phyloP scores from a whole-genome alignment of 2,329 filamentous ascomycete species.

The Coleophoma eucalyptorum region DNA sequence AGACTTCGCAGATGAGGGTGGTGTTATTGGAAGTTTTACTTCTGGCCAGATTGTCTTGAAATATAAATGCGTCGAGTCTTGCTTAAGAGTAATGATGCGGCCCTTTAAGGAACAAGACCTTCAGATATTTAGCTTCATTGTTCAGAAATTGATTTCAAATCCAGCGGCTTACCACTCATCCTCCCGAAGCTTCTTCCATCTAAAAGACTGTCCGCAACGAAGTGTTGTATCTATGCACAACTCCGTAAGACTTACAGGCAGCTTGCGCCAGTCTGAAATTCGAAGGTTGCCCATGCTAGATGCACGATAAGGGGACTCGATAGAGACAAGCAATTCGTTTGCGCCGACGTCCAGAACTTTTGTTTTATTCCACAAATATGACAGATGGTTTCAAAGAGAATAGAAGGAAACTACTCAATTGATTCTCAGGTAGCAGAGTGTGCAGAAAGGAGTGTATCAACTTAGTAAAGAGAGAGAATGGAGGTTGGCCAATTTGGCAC shows the following conservation, averaged over 20 bases:
- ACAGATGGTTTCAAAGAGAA: too few species aligned
- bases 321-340: neutral
- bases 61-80: slow-evolving; percentile 74
- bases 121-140: slow-evolving; percentile 15
- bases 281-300: slow-evolving; percentile 29
- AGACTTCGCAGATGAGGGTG: slow-evolving; percentile 30
- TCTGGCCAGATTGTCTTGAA: slow-evolving; percentile 68
- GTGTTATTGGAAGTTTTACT: slow-evolving; percentile 26
- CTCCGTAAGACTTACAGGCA: slow-evolving; percentile 79
- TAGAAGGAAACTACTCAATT: too few species aligned
- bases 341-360: neutral
- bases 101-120: slow-evolving; percentile 83
- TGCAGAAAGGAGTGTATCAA: too few species aligned
- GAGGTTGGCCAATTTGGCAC: neutral
- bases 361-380: too few species aligned
- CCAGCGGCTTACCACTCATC: slow-evolving; percentile 67
- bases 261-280: slow-evolving; percentile 78
- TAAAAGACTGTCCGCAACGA: slow-evolving; percentile 92
- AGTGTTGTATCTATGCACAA: slow-evolving; percentile 93
- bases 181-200: slow-evolving; percentile 82
- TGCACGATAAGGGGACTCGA: neutral
- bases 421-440: too few species aligned
- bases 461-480: neutral
- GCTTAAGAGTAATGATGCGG: slow-evolving; percentile 78
- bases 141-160: neutral